Conservation (phyloP, 2,329 filamentous ascomycete genomes). For the Basipetospora chlamydospora region DNA sequence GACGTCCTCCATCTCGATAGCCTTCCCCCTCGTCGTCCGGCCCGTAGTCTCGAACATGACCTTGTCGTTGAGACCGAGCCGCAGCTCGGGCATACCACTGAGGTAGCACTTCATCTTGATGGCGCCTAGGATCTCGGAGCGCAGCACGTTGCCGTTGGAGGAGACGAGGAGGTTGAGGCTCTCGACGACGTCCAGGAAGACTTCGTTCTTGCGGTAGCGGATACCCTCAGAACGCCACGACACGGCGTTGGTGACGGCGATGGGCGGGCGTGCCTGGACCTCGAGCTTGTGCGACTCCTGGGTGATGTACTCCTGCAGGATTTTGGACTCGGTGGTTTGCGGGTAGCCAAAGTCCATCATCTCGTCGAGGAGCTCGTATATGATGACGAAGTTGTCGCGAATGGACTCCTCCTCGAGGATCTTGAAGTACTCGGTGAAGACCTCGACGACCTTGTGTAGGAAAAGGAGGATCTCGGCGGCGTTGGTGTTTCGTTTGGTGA, state of each 20-base stretch:
- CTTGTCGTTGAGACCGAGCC: conserved; percentile 92
- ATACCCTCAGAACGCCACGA: conserved; percentile 98
- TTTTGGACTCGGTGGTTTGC: conserved; percentile 96
- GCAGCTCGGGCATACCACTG: conserved; percentile 92
- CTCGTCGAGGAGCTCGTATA: conserved; percentile 96
- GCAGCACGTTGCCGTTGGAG: conserved; percentile 83
- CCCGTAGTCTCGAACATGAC: conserved; percentile 99
- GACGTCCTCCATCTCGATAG: conserved; percentile 99
- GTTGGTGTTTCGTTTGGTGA: conserved; percentile 98
- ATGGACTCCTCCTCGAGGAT: conserved; percentile 97
- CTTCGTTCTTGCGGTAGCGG: conserved; percentile 97
- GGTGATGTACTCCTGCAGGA: conserved; percentile 97
- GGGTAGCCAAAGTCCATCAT: conserved; percentile 99
- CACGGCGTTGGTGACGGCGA: conserved; percentile 95
- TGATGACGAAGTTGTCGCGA: conserved; percentile 97
- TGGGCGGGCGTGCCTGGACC: conserved; percentile 86
- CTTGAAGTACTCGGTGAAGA: conserved; percentile 99
- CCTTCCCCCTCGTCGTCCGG: conserved; percentile 83
- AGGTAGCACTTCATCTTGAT: conserved; percentile 99
- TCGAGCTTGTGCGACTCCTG: conserved; percentile 98
- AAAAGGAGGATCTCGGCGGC: conserved; percentile 97
- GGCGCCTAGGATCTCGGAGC: conserved; percentile 89
- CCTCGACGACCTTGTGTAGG: conserved; percentile 94
- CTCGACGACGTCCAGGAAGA: conserved; percentile 95
- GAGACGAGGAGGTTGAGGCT: conserved; percentile 92